These are phyloP conservation scores for Sugiyamaella marilandica DNA, from an alignment of 805 yeast genomes.

Conservation along the genomic window DNA sequence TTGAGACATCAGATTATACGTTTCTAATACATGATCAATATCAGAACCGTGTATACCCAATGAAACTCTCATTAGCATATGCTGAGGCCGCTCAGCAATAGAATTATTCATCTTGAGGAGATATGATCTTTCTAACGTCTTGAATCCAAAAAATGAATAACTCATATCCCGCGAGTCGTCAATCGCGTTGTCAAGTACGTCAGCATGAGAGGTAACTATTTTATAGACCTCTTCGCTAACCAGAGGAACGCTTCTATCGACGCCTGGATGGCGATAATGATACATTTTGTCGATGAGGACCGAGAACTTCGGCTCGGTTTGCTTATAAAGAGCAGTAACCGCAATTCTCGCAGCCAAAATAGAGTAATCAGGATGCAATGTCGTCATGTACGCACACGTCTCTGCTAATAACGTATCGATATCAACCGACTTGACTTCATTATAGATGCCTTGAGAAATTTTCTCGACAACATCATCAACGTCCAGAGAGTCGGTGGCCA, in stretches of 20 bases:
- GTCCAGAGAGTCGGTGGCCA: background rate
- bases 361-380: slow-evolving; percentile 93
- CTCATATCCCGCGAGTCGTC: slow-evolving; percentile 63
- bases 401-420: slow-evolving; percentile 69
- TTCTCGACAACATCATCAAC: slow-evolving; percentile 7
- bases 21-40: slow-evolving; percentile 58
- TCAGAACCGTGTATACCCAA: slow-evolving; percentile 76
- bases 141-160: slow-evolving; percentile 80
- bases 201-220: slow-evolving; percentile 53
- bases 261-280: slow-evolving; percentile 66
- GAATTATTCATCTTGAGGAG: slow-evolving; percentile 47
- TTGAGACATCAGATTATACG: slow-evolving; percentile 77
- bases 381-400: slow-evolving; percentile 92
- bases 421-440: slow-evolving; percentile 87
- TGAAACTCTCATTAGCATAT: slow-evolving; percentile 79
- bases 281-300: slow-evolving; percentile 62
- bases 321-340: slow-evolving; percentile 80
- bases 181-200: slow-evolving; percentile 60
- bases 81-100: slow-evolving; percentile 83
- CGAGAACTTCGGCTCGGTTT: slow-evolving; percentile 74
- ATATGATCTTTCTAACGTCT: slow-evolving; percentile 78
- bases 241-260: slow-evolving; percentile 55
- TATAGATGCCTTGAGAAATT: slow-evolving; percentile 62
- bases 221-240: slow-evolving; percentile 56
- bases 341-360: slow-evolving; percentile 80